These are phyloP conservation scores for Puccinia brachypodii DNA, from an alignment of 1,284 basidiomycete species.

Conservation along the genomic window DNA sequence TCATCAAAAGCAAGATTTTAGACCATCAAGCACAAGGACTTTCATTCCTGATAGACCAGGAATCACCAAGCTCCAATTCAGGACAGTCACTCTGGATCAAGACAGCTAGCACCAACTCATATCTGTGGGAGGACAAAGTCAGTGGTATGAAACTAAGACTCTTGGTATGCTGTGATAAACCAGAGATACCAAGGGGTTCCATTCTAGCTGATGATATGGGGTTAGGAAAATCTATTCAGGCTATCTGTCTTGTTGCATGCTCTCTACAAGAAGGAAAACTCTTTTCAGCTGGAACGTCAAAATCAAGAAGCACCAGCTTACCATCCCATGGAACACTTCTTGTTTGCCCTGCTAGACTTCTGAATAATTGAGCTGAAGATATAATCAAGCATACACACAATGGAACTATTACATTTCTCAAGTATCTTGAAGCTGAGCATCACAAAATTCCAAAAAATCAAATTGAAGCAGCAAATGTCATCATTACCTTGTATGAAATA, in stretches of 20 bases:
- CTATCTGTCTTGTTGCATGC: conserved; percentile 56
- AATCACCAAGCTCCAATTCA: not conserved
- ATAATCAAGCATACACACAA: not conserved
- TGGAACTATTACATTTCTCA: not conserved
- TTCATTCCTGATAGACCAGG: not conserved
- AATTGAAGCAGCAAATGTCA: not conserved
- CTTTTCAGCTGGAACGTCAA: not conserved
- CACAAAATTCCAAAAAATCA: not conserved
- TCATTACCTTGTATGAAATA: not conserved
- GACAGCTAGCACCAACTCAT: no score
- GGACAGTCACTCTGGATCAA: not conserved
- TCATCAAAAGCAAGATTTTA: not conserved
- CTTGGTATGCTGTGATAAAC: not conserved
- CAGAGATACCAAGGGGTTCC: not conserved
- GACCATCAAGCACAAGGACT: conserved; percentile 7
- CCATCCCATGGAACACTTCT: conserved; percentile 4
- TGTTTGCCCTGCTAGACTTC: conserved; percentile 11
- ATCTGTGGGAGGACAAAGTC: not conserved
- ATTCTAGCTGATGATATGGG: conserved; percentile 58
- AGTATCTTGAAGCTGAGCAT: not conserved
- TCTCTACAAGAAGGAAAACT: not conserved
- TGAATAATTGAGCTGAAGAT: conserved; percentile 14
- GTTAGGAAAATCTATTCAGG: conserved; percentile 57
- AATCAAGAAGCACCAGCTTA: no score
- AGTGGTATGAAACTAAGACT: not conserved